These are phyloP conservation scores for Xylaria venustula DNA, from an alignment of 495 filamentous ascomycete species.

Conservation along the genomic window DNA sequence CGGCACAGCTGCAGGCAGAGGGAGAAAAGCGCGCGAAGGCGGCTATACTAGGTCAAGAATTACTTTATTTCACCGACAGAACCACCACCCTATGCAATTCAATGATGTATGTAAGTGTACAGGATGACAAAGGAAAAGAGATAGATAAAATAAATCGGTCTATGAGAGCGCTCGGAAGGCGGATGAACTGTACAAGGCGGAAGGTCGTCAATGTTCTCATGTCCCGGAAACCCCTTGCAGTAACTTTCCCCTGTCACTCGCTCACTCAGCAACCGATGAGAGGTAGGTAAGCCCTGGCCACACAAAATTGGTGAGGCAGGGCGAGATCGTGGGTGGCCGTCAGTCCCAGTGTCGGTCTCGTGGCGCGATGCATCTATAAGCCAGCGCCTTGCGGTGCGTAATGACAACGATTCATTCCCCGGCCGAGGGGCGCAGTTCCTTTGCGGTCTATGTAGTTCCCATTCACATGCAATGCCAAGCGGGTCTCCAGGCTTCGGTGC, in stretches of 20 bases:
- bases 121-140: conserved; percentile 16
- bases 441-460: conserved; percentile 17
- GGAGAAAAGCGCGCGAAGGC: not conserved
- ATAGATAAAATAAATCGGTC: conserved; percentile 10
- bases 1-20: conserved; percentile 3
- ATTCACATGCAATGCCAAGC: conserved; percentile 28
- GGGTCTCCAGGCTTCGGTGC: not conserved
- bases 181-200: conserved; percentile 13
- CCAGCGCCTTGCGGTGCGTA: not conserved
- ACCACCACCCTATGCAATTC: conserved; percentile 19
- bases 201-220: conserved; percentile 7
- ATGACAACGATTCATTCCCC: conserved; percentile 1
- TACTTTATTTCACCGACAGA: conserved; percentile 18
- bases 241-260: not conserved
- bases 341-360: conserved; percentile 1
- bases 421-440: conserved; percentile 4
- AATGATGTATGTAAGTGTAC: conserved; percentile 17
- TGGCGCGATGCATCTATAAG: conserved; percentile 1
- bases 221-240: conserved; percentile 8
- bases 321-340: not conserved
- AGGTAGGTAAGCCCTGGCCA: not conserved
- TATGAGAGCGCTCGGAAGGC: conserved; percentile 16
- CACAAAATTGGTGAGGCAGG: not conserved
- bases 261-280: conserved; percentile 1
- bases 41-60: conserved; percentile 10